phyloP scores from a whole-genome alignment of 2,329 filamentous ascomycete genomes.

The Gaeumannomyces tritici region DNA sequence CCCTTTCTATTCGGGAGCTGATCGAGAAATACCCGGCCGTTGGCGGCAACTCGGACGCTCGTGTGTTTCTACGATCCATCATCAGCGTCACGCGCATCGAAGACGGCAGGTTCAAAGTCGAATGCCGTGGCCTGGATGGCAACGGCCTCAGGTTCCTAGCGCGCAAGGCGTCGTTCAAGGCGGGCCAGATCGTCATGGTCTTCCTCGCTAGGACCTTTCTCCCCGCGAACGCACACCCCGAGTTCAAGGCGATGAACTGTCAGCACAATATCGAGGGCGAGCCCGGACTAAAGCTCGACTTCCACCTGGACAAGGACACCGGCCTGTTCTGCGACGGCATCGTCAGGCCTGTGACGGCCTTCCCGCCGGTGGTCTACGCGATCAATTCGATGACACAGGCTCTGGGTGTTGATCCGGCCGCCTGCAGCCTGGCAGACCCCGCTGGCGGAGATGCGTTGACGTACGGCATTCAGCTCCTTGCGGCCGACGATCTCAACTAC shows the following conservation, averaged over 20 bases:
- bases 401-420: neutral
- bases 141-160: neutral
- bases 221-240: neutral
- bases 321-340: neutral
- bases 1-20: neutral
- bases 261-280: neutral
- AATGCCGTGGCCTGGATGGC: neutral
- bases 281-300: neutral
- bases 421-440: too few relatives aligned
- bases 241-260: neutral
- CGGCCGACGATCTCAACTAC: neutral
- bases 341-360: constrained; percentile 3
- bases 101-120: neutral
- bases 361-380: constrained; percentile 9
- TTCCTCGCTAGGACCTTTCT: neutral
- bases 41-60: too few relatives aligned
- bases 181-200: neutral
- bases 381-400: neutral
- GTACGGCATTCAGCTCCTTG: neutral
- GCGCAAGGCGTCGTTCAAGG: neutral
- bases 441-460: too few relatives aligned
- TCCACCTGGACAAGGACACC: neutral
- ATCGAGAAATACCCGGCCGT: neutral
- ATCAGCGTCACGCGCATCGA: neutral
- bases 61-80: neutral